Base-by-base conservation (phyloP, 2,329 filamentous ascomycete species). In the Colletotrichum lini region DNA sequence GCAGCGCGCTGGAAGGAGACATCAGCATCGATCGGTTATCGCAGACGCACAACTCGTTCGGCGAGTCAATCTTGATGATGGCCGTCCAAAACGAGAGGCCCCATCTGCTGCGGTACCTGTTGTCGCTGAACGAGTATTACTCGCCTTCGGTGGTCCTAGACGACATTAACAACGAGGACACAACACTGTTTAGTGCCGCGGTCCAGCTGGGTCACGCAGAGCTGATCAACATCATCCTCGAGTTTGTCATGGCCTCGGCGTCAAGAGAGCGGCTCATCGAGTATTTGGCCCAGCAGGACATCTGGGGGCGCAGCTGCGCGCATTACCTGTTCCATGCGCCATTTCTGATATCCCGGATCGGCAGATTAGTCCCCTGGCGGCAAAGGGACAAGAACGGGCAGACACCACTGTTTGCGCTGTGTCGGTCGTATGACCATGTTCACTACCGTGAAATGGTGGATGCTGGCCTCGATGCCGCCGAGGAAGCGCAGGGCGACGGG, bases 261-360 rank as follows among this genome's bases (percentile, higher is more conserved):
- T 86, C 88, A 21, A 84, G 90, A 63, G 82, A 85, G 18, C 85
- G 88, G 59, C 81, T 97, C 40, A 80, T 84, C 53, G 83, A 85
- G 8, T 98, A 99, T 78, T 82, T 98, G 58, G 86, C 89, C 4
- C 86, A 89, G 72, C 92, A 96, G 77, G 96, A 99, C 78, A 90
- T 89, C 47, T 92, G 95, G 84, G 96, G 96, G 26, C 91, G 96
- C 75, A 97, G 95, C 73, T 89, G 94, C 63, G 96, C 93, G n/a
- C 96, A 99, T 81, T 99, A 99, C 80, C 87, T 99, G 18, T 99
- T 99, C 83, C 93, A 98, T 78, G 92, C 94, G 10, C 96, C 96
- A 2, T 87, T 89, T 64, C 85, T 99, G 23, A 96, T 99, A 75
- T 84, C 86, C 54, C 88, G 89, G 65, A 92, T 98, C 72, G 95